phyloP scores from a whole-genome alignment of 2,329 filamentous ascomycete genomes.

The Pleomassaria siparia region DNA sequence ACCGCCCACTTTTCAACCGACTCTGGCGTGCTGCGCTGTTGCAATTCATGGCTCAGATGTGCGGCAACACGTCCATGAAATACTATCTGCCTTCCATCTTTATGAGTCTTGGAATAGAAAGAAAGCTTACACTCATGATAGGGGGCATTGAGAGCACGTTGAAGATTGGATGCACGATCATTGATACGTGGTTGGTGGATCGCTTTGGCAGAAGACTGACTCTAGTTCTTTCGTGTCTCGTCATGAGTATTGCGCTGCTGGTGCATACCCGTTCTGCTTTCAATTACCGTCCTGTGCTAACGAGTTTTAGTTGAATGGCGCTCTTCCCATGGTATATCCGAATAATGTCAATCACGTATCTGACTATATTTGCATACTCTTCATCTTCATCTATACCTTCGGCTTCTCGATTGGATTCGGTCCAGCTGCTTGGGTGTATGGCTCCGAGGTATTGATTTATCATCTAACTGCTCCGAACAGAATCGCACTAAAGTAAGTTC shows the following conservation, averaged over 20 bases:
- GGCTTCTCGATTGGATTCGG: conserved; percentile 62
- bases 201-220: conserved; percentile 53
- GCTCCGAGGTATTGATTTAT: conserved; percentile 52
- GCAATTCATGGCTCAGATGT: conserved; percentile 64
- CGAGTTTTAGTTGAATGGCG: conserved; percentile 54
- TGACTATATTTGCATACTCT: conserved; percentile 56
- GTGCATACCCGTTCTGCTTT: conserved; percentile 39
- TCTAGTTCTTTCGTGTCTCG: conserved; percentile 51
- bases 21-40: conserved; percentile 60
- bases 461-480: not conserved
- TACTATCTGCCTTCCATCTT: conserved; percentile 61
- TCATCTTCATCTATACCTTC: conserved; percentile 61
- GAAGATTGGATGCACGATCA: conserved; percentile 58
- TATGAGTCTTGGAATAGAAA: conserved; percentile 52
- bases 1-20: conserved; percentile 52
- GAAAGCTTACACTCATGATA: conserved; percentile 53
- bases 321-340: conserved; percentile 55
- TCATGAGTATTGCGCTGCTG: conserved; percentile 58
- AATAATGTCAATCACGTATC: conserved; percentile 51
- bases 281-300: not conserved
- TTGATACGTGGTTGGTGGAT: conserved; percentile 62
- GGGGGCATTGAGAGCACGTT: conserved; percentile 60
- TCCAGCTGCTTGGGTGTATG: conserved; percentile 61
- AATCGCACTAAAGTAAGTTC: too few species aligned
- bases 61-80: conserved; percentile 62